These are phyloP conservation scores for Plasmodium billcollinsi DNA, from an alignment of 169 alveolate genomes.

Conservation along the genomic window DNA sequence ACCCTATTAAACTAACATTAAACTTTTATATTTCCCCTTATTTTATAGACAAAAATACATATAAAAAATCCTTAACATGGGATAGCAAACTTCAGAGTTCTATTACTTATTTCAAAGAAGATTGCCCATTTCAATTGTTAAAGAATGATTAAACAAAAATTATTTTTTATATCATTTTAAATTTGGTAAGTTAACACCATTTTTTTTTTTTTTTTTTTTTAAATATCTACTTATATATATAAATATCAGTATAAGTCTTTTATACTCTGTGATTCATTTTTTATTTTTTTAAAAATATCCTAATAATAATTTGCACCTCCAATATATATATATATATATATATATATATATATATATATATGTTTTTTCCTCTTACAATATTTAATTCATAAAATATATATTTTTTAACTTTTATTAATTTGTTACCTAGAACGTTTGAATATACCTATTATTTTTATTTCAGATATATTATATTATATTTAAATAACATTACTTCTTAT, in stretches of 20 bases:
- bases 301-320: no score
- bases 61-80: conserved; percentile 75
- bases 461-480: no score
- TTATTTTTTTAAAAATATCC: no score
- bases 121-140: conserved; percentile 46
- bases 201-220: background rate
- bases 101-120: conserved; percentile 69
- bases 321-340: no score
- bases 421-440: no score
- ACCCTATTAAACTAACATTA: background rate
- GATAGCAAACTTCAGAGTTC: conserved; percentile 71
- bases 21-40: conserved; percentile 1
- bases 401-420: no score
- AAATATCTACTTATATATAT: conserved; percentile 13
- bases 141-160: conserved; percentile 4
- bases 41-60: conserved; percentile 41
- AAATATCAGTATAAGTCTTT: background rate
- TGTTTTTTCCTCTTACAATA: no score
- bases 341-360: no score
- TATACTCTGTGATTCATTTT: no score
- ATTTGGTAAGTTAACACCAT: background rate
- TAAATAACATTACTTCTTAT: no score
- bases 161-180: background rate
- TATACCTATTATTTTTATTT: no score
- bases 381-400: no score